phyloP scores from a whole-genome alignment of 2,329 filamentous ascomycete species.

The Chlorencoelia australis region DNA sequence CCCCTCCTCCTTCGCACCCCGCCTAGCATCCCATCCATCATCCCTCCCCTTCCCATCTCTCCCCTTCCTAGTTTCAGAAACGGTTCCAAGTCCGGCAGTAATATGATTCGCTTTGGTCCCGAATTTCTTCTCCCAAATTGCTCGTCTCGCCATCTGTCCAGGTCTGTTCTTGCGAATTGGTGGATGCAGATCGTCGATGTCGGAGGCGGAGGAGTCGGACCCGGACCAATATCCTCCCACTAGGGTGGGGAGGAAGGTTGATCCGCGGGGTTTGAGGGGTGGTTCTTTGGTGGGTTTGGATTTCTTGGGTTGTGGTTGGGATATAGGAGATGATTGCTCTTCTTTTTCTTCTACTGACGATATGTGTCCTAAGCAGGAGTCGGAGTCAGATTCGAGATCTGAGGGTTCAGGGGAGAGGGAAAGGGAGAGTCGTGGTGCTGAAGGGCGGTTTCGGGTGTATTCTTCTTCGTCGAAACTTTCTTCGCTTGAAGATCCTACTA shows the following conservation, averaged over 20 bases:
- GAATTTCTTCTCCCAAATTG: conserved; percentile 74
- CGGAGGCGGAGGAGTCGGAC: conserved; percentile 55
- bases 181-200: conserved; percentile 51
- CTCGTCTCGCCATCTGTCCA: conserved; percentile 68
- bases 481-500: conserved; percentile 26
- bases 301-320: conserved; percentile 11
- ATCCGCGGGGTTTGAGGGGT: conserved; percentile 20
- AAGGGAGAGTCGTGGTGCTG: conserved; percentile 9
- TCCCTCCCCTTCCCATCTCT: conserved; percentile 29
- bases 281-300: conserved; percentile 10
- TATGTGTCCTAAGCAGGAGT: conserved; percentile 6
- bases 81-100: conserved; percentile 16
- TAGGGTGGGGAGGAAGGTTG: conserved; percentile 63
- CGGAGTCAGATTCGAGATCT: conserved; percentile 7
- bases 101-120: conserved; percentile 48
- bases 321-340: too few species aligned
- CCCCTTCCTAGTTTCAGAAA: conserved; percentile 7
- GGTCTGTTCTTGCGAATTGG: conserved; percentile 60
- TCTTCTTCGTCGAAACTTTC: conserved; percentile 22
- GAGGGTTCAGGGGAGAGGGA: conserved; percentile 15
- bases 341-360: too few species aligned
- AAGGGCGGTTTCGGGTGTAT: conserved; percentile 10
- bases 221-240: conserved; percentile 75
- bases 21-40: conserved; percentile 48
- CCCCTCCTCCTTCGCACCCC: conserved; percentile 34